Percentiles rank a stretch among this genome's conserved stretches.
Evolutionary conservation across 2,329 filamentous ascomycete species (phyloP).

Genomic region (Helotiales sp.): DNA sequence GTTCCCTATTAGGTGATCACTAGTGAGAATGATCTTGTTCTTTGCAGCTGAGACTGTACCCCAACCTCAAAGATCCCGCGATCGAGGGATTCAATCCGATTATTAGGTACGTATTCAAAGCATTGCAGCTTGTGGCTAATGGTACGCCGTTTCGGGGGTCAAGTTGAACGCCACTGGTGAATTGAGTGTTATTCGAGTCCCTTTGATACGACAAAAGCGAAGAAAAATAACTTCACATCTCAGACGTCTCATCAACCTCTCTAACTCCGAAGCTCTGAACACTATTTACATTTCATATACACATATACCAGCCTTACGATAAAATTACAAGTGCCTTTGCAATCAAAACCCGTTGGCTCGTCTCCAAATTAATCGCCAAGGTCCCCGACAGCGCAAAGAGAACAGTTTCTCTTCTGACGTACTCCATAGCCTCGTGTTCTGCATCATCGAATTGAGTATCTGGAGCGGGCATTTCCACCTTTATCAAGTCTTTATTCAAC

Average conservation of each 20-base stretch:
- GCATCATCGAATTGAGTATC: not conserved
- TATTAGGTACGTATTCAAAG: slow-evolving; percentile 10
- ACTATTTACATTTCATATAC: not conserved
- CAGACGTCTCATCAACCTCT: too few relatives aligned
- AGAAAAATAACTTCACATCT: too few relatives aligned
- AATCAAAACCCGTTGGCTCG: not conserved
- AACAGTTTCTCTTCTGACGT: not conserved
- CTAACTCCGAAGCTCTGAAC: too few relatives aligned
- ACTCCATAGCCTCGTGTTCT: not conserved
- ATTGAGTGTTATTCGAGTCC: slow-evolving; percentile 6
- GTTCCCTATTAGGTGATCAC: slow-evolving; percentile 1
- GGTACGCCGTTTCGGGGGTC: too few relatives aligned
- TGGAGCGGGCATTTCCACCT: not conserved
- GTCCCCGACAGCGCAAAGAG: not conserved
- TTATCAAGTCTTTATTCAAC: not conserved
- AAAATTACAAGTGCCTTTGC: not conserved
- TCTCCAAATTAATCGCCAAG: not conserved
- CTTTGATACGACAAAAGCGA: too few relatives aligned
- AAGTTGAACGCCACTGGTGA: too few relatives aligned
- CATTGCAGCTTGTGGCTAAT: slow-evolving; percentile 15
- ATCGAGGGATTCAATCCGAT: slow-evolving; percentile 6
- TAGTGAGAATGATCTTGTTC: slow-evolving; percentile 22
- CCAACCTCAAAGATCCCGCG: not conserved
- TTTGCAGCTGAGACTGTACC: slow-evolving; percentile 19
- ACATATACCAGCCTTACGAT: not conserved